phyloP scores from a whole-genome alignment of 495 filamentous ascomycete genomes.

The Penicillium pulvis region DNA sequence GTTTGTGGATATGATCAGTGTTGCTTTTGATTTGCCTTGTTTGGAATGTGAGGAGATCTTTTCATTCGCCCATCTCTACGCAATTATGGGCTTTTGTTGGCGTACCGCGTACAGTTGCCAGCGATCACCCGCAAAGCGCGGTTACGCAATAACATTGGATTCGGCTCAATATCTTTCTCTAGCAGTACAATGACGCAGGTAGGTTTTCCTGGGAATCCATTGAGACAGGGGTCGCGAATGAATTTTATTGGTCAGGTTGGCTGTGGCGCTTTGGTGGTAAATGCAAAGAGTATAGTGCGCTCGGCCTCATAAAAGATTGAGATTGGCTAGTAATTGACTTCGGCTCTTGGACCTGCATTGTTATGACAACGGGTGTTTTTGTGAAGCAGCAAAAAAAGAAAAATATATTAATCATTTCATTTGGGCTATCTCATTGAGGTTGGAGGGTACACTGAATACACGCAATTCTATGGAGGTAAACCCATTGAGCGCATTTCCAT shows the following conservation, averaged over 20 bases:
- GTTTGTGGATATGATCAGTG: neutral
- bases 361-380: neutral
- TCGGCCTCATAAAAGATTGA: neutral
- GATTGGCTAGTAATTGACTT: constrained; percentile 9
- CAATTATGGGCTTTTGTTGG: neutral
- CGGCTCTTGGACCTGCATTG: constrained; percentile 4
- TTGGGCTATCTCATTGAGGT: neutral
- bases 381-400: neutral
- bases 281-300: constrained; percentile 4
- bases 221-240: constrained; percentile 1
- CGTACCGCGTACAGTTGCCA: constrained; percentile 1
- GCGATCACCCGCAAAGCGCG: constrained; percentile 29
- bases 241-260: neutral
- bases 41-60: neutral
- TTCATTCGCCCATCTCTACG: neutral
- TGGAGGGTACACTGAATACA: neutral
- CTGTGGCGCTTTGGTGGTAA: neutral
- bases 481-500: neutral
- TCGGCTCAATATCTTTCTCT: neutral
- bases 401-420: neutral
- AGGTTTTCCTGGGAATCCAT: constrained; percentile 4
- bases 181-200: constrained; percentile 9
- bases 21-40: neutral
- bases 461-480: neutral
- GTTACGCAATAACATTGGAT: constrained; percentile 27